Percentiles rank a stretch among this genome's conserved stretches.
Conservation (phyloP, 352 stramenopile species). For the Phytophthora multivora region DNA sequence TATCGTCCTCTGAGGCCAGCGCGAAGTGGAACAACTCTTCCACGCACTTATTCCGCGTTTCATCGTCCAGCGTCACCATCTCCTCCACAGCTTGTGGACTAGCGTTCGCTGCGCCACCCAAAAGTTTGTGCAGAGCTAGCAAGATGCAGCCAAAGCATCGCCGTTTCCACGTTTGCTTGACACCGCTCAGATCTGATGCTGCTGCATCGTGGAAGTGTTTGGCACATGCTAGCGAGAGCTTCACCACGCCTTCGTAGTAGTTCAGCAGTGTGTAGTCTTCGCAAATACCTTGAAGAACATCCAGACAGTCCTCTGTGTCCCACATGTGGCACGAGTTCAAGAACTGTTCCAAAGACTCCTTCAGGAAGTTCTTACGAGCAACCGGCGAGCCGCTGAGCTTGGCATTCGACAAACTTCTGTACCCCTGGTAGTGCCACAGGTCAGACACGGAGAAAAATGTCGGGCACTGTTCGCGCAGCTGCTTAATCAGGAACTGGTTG, state of each 20-base stretch:
- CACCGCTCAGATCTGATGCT: slow-evolving; percentile 63
- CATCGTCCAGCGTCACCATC: slow-evolving; percentile 76
- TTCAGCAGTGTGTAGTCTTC: slow-evolving; percentile 80
- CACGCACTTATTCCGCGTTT: slow-evolving; percentile 62
- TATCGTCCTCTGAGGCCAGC: slow-evolving; percentile 70
- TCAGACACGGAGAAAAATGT: slow-evolving; percentile 85
- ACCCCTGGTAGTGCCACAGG: slow-evolving; percentile 85
- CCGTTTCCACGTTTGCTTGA: slow-evolving; percentile 73
- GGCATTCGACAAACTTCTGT: slow-evolving; percentile 80
- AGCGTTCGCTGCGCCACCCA: slow-evolving; percentile 37
- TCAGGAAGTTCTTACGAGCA: slow-evolving; percentile 62
- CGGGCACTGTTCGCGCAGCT: slow-evolving; percentile 84
- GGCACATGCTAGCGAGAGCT: slow-evolving; percentile 76
- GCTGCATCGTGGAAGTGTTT: slow-evolving; percentile 81
- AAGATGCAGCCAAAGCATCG: slow-evolving; percentile 81
- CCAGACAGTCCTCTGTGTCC: slow-evolving; percentile 79
- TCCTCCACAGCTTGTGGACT: slow-evolving; percentile 77
- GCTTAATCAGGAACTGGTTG: slow-evolving; percentile 82
- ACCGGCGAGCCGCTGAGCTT: slow-evolving; percentile 71
- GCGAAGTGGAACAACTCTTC: slow-evolving; percentile 81
- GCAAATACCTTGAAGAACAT: slow-evolving; percentile 80
- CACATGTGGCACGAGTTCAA: slow-evolving; percentile 86
- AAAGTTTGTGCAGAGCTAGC: slow-evolving; percentile 62
- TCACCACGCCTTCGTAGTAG: slow-evolving; percentile 88
- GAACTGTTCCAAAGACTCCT: slow-evolving; percentile 81